Base-by-base conservation (phyloP, 2,329 filamentous ascomycete species). In the Trichoderma arundinaceum region DNA sequence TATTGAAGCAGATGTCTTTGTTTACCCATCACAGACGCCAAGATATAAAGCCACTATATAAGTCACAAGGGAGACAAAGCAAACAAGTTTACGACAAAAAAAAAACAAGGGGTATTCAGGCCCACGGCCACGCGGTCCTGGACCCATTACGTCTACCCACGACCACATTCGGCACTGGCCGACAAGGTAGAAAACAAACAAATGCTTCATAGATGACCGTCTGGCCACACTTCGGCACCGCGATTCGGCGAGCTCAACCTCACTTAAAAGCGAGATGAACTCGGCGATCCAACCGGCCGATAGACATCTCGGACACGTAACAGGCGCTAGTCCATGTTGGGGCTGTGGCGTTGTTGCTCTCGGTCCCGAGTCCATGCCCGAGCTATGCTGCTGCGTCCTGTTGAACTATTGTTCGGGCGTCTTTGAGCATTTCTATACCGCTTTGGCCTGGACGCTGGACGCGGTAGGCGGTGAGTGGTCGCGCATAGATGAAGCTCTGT, bases 321-420 rank as follows among this genome's bases (percentile, higher is more conserved):
- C 15, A 10, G 58, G 48, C 59, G 59, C 59, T 62, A 62, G 59
- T 62, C 33, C 59, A 28, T 13, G 59, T 62, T 53, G 57, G 59
- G 59, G 48, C 28, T 17, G 48, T 62, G 59, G 59, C 59, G 59
- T 32, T 35, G 12, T 19, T 43, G 48, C 35, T 43, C 28, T 62
- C 59, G 59, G 59, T 43, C 48, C 59, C 59, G 59, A 62, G 17
- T 4, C n/a, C 19, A 53, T 52, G 46, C 46, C 59, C 59, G 59
- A 62, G 48, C 59, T 58, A 38, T 28, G 22, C 22, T 28, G 22
- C 22, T 28, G 22, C 4, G 22, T 28, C 22, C 22, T 28, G 4
- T 28, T 28, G 22, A 28, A 28, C 2, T 28, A 28, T 28, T 28
- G 22, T 5, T n/a, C 39, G 41, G 19, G 33, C 22, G 9, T 28